phyloP scores from a whole-genome alignment of 116 monocot species.

The Iris pallida region DNA sequence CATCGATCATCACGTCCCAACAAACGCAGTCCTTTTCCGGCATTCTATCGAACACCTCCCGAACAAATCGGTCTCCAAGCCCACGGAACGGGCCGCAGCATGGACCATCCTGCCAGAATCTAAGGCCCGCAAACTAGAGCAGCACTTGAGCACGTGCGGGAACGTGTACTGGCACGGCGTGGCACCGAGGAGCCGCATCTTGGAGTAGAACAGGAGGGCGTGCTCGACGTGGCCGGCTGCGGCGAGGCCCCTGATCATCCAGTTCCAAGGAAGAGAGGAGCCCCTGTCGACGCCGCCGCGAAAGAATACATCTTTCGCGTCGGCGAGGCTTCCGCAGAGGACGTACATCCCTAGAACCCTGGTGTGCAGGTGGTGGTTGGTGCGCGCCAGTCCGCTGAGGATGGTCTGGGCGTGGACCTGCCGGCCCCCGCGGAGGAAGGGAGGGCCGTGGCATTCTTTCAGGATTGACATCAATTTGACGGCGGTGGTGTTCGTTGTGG shows the following conservation, averaged over 20 bases:
- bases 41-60: slow-evolving; percentile 72
- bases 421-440: slow-evolving; percentile 34
- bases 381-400: slow-evolving; percentile 20
- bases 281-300: slow-evolving; percentile 18
- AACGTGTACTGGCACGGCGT: slow-evolving; percentile 66
- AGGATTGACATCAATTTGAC: slow-evolving; percentile 19
- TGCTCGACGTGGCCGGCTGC: slow-evolving; percentile 40
- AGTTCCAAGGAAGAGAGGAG: slow-evolving; percentile 58
- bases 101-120: slow-evolving; percentile 53
- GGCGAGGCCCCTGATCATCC: slow-evolving; percentile 70
- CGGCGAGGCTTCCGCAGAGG: slow-evolving; percentile 47
- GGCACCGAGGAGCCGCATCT: slow-evolving; percentile 53
- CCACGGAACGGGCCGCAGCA: slow-evolving; percentile 28
- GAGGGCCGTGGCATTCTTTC: slow-evolving; percentile 20
- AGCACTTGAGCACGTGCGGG: slow-evolving; percentile 66
- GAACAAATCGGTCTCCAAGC: slow-evolving; percentile 54
- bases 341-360: slow-evolving; percentile 68
- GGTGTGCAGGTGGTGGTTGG: slow-evolving; percentile 6
- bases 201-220: slow-evolving; percentile 69
- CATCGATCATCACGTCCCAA: slow-evolving; percentile 92
- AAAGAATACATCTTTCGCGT: slow-evolving; percentile 57
- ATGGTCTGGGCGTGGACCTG: slow-evolving; percentile 62
- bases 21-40: slow-evolving; percentile 52
- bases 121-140: slow-evolving; percentile 36
- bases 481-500: too few relatives aligned